Percentiles rank a stretch among this genome's conserved stretches.
These are phyloP conservation scores for Candida insectalens DNA, from an alignment of 805 yeast species.

Conservation along the genomic window DNA sequence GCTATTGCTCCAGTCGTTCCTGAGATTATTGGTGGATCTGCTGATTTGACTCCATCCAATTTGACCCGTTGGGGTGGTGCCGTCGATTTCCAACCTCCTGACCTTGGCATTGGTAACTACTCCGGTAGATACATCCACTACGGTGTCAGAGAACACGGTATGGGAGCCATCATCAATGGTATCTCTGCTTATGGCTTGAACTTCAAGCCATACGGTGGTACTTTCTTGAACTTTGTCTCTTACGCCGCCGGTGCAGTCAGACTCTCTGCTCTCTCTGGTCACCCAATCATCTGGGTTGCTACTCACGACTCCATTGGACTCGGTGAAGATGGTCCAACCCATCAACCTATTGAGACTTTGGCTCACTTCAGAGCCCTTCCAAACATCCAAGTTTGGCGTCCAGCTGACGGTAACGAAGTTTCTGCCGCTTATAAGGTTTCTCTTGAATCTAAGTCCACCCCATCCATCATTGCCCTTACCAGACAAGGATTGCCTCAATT, in stretches of 20 bases:
- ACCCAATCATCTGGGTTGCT: constrained; percentile 80
- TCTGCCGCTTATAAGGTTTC: constrained; percentile 75
- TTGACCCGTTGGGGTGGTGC: constrained; percentile 81
- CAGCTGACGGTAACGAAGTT: constrained; percentile 86
- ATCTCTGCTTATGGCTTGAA: constrained; percentile 84
- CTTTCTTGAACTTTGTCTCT: constrained; percentile 87
- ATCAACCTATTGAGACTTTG: constrained; percentile 83
- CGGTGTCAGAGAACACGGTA: constrained; percentile 99
- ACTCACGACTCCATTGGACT: constrained; percentile 86
- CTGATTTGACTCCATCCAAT: constrained; percentile 96
- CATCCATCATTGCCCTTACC: constrained; percentile 66
- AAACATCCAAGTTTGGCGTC: constrained; percentile 81
- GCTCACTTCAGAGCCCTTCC: constrained; percentile 83
- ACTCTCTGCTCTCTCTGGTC: constrained; percentile 75
- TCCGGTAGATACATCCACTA: constrained; percentile 90
- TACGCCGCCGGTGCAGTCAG: constrained; percentile 85
- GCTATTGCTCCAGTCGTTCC: constrained; percentile 59
- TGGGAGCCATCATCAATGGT: constrained; percentile 99
- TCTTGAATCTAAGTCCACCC: constrained; percentile 51
- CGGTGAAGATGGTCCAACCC: constrained; percentile 93
- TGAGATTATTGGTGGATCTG: constrained; percentile 95
- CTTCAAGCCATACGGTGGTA: constrained; percentile 89
- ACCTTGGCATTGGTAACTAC: constrained; percentile 74
- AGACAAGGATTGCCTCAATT: constrained; percentile 91
- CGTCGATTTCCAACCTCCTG: constrained; percentile 88